Conservation (phyloP, 2,329 filamentous ascomycete genomes). For the Xylariaceae sp. region DNA sequence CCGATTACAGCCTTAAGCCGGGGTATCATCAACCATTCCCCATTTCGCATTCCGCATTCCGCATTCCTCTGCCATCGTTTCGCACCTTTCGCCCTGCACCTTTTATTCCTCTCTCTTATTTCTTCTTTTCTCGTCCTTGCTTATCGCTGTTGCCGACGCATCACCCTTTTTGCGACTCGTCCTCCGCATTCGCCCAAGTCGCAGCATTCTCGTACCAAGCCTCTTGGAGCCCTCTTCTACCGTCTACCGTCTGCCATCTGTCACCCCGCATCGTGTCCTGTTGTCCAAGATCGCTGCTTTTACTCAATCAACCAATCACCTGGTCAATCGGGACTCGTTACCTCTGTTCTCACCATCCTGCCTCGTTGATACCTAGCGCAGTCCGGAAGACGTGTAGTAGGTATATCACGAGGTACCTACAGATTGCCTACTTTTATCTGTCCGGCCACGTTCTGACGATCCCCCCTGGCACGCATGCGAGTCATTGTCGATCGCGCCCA, state of each 20-base stretch:
- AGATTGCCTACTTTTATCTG: neutral
- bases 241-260: neutral
- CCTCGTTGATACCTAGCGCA: neutral
- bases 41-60: neutral
- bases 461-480: constrained; percentile 7
- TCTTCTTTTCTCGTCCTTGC: neutral
- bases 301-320: neutral
- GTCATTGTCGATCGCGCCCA: constrained; percentile 5
- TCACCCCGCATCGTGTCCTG: neutral
- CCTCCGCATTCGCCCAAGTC: neutral
- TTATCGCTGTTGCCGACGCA: neutral
- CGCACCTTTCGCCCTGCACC: neutral
- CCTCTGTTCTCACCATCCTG: neutral
- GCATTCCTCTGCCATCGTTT: neutral
- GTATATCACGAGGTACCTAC: neutral
- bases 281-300: neutral
- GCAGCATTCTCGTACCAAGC: neutral
- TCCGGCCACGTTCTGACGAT: neutral
- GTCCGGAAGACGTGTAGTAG: neutral
- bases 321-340: neutral
- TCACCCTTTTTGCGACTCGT: neutral
- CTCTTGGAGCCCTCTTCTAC: neutral
- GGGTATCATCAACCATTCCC: neutral
- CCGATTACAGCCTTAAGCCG: neutral
- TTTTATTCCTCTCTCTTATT: neutral